Evolutionary conservation across 306 rosid species (phyloP).

Genomic region (Castanopsis chinensis): DNA sequence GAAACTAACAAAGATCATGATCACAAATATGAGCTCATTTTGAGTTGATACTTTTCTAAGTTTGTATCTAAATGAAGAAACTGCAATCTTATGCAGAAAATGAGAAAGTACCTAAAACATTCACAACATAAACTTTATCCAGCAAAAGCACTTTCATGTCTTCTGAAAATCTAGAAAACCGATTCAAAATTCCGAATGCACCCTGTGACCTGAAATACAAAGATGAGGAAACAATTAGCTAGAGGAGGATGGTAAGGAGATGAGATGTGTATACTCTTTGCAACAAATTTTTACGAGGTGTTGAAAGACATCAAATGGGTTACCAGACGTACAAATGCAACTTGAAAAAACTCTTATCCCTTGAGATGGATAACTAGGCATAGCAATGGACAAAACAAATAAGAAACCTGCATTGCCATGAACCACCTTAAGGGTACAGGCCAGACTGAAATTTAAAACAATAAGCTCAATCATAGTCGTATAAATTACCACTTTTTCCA

Average conservation of each 20-base stretch:
- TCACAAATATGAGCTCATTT: background rate
- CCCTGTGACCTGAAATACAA: conserved; percentile 44
- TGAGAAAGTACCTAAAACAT: conserved; percentile 65
- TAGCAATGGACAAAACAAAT: background rate
- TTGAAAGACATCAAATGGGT: background rate
- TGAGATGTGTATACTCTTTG: background rate
- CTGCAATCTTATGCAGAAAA: background rate
- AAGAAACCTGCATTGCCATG: background rate
- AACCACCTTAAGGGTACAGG: background rate
- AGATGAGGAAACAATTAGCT: conserved; percentile 1
- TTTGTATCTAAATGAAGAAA: conserved; percentile 1
- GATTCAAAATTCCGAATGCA: conserved; percentile 41
- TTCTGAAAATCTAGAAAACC: conserved; percentile 49
- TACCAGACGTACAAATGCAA: background rate
- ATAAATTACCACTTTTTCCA: too few relatives aligned
- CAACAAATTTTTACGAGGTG: background rate
- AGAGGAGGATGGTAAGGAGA: background rate
- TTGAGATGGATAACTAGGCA: background rate
- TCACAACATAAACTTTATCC: conserved; percentile 72
- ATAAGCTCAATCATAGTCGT: background rate
- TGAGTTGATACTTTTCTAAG: background rate
- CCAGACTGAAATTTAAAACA: background rate
- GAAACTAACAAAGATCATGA: background rate
- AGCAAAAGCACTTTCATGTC: conserved; percentile 73
- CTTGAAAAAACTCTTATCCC: background rate